Evolutionary conservation across 139 green algal genomes (phyloP).

Genomic region (Chlorella vulgaris): DNA sequence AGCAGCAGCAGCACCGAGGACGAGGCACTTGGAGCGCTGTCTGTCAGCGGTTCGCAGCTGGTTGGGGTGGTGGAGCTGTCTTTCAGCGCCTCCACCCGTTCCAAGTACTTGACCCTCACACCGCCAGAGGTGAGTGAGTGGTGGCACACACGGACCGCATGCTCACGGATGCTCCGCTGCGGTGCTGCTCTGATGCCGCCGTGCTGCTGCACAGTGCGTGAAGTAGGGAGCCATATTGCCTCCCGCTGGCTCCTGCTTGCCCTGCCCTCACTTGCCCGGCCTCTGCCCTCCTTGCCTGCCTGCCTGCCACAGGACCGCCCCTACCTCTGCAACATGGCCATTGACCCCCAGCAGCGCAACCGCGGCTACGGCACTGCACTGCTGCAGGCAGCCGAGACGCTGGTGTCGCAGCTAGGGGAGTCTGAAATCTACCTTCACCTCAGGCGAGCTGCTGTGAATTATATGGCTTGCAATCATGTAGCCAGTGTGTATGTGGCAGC

Average conservation of each 20-base stretch:
- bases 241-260: neutral
- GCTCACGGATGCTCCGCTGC: neutral
- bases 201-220: too few relatives aligned
- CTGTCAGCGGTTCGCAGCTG: conserved; percentile 13
- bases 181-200: neutral
- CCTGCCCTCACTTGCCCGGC: too few relatives aligned
- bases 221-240: too few relatives aligned
- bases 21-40: neutral
- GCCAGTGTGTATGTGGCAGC: too few relatives aligned
- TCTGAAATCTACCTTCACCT: conserved; percentile 63
- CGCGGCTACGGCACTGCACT: conserved; percentile 57
- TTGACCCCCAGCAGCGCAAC: conserved; percentile 36
- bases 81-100: conserved; percentile 51
- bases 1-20: neutral
- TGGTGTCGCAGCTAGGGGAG: conserved; percentile 46
- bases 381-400: conserved; percentile 55
- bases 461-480: too few relatives aligned
- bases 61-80: conserved; percentile 61
- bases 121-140: conserved; percentile 32
- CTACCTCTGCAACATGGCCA: conserved; percentile 83
- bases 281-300: too few relatives aligned
- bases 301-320: conserved; percentile 54
- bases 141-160: too few relatives aligned
- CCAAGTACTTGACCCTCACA: conserved; percentile 58
- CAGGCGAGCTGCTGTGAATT: too few relatives aligned